Evolutionary conservation across 345 rosid species (phyloP), one percentile per base, ranked within the genome.

Genomic region (Rhodamnia argentea): DNA sequence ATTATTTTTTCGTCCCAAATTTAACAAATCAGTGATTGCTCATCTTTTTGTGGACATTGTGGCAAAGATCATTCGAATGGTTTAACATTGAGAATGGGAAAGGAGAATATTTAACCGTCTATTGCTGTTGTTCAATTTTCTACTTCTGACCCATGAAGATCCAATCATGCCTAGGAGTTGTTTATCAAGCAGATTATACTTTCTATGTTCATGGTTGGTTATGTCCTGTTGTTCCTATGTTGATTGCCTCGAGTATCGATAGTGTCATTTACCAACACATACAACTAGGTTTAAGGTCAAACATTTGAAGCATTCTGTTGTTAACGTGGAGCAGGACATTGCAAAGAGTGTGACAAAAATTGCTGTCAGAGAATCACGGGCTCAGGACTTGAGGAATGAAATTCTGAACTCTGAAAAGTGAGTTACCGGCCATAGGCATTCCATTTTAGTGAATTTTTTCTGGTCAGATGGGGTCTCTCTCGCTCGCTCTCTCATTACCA

Each of bases 331-430:
- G 47, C 92, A 96, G 99, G 99, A 95, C 90, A 91, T 95, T 58
- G 99, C 96, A 40, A 96, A 94, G 91, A 97, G 99, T 82, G 98
- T 96, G 85, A 97, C 99, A 75, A 94, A 90, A 92, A 32, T 95
- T 88, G 96, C 98, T 16, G 87, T 95, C 52, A 89, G 96, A 86
- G 99, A 97, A 86, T 94, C 98, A 40, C 92, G 99, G 57, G 99
- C 99, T 87, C 95, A 93, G 90, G 98, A 97, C 90, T 89, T 95
- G 88, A 96, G 98, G 86, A 96, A 95, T 86, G 98, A 95, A 89
- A 95, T 96, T 10, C 91, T 97, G 84, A 96, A 97, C 90, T 97
- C 98, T 11, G 98, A 94, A 86, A 97, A 94, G 99, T 96, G 91
- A 95, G 97, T 92, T 83, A 59, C 50, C 86, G 6, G 74, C 58